Conservation (phyloP, 257 asterid genomes). For the Apocynum venetum region DNA sequence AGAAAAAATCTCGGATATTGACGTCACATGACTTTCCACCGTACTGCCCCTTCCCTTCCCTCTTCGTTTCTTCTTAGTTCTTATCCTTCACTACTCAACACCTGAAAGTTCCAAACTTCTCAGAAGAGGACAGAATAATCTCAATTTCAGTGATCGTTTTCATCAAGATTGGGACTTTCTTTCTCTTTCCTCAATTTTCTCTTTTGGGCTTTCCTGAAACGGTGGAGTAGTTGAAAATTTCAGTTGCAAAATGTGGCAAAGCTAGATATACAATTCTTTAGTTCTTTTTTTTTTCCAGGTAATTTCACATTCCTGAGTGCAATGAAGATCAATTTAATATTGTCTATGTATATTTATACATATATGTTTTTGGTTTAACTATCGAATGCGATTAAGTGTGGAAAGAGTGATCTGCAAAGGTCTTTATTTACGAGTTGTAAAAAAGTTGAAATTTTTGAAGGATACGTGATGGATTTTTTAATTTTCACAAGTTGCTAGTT, state of each 20-base stretch:
- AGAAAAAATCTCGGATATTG: too few relatives aligned
- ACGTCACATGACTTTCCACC: slow-evolving; percentile 1
- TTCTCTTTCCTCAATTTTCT: neutral
- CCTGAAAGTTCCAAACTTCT: neutral
- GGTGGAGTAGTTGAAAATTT: neutral
- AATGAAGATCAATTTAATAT: neutral
- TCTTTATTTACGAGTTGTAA: neutral
- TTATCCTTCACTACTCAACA: neutral
- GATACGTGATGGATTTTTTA: neutral
- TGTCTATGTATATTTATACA: neutral
- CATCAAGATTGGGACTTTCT: slow-evolving; percentile 3
- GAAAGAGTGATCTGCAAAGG: neutral
- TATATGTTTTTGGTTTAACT: neutral
- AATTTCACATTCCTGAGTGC: slow-evolving; percentile 1
- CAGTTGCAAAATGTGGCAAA: neutral
- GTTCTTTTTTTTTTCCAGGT: slow-evolving; percentile 1
- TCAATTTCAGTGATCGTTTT: neutral
- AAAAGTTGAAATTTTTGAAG: neutral
- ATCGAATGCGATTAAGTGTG: neutral
- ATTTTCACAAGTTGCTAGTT: neutral
- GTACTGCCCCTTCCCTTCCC: neutral
- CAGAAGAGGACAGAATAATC: neutral
- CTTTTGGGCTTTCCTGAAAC: slow-evolving; percentile 4
- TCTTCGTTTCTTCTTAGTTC: neutral
- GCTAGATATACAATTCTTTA: neutral